phyloP scores from a whole-genome alignment of 768 basidiomycete species.

The Artomyces pyxidatus region DNA sequence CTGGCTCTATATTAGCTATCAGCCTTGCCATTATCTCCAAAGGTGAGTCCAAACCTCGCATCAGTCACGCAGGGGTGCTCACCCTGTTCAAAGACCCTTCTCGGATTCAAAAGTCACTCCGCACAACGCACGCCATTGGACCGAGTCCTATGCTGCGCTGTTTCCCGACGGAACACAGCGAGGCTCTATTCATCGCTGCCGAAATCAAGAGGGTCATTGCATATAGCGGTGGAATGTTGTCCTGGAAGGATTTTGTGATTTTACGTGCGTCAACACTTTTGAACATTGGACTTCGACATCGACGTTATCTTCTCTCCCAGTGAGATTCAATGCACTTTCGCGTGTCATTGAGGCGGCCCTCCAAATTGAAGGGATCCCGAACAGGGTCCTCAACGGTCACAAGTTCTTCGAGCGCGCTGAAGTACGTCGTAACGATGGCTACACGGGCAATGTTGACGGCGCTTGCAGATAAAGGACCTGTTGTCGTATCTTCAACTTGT shows the following conservation, averaged over 20 bases:
- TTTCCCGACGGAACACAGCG: slow-evolving; percentile 48
- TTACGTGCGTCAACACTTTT: slow-evolving; percentile 48
- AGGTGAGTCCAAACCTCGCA: slow-evolving; percentile 39
- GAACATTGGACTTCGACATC: background rate
- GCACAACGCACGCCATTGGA: slow-evolving; percentile 59
- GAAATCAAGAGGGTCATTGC: slow-evolving; percentile 78
- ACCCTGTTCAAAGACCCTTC: background rate
- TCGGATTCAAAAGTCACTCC: slow-evolving; percentile 68
- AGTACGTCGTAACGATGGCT: slow-evolving; percentile 27
- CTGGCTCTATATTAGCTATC: slow-evolving; percentile 61
- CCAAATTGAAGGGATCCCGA: slow-evolving; percentile 74
- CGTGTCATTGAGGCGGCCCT: slow-evolving; percentile 67
- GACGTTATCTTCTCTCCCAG: slow-evolving; percentile 26
- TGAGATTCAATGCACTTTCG: slow-evolving; percentile 77
- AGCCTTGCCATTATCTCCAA: slow-evolving; percentile 76
- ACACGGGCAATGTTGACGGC: background rate
- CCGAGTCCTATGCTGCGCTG: slow-evolving; percentile 47
- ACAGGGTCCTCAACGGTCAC: slow-evolving; percentile 67
- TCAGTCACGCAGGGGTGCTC: background rate
- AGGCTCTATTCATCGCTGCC: slow-evolving; percentile 62
- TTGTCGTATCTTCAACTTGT: slow-evolving; percentile 77
- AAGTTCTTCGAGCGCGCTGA: slow-evolving; percentile 84
- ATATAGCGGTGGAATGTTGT: slow-evolving; percentile 59
- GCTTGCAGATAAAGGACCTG: slow-evolving; percentile 63
- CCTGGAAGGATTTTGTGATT: slow-evolving; percentile 75